Evolutionary conservation across 306 rosid genomes (phyloP).

Genomic region (Crotalaria pallida): DNA sequence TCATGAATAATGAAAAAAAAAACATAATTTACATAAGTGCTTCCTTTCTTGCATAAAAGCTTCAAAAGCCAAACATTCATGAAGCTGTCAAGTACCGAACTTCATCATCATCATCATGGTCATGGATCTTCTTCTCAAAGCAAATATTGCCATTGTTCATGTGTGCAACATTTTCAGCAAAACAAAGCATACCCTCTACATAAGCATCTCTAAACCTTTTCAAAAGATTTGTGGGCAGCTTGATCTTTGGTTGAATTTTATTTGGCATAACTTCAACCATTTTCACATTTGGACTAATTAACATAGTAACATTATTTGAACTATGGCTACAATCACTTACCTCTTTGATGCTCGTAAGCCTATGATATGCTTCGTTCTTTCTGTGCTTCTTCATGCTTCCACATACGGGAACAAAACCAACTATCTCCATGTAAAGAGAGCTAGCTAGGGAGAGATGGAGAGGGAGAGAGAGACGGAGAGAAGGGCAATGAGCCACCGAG

Average conservation of each 20-base stretch:
- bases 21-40: neutral
- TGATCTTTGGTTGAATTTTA: slow-evolving; percentile 27
- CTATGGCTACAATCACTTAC: neutral
- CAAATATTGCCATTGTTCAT: slow-evolving; percentile 34
- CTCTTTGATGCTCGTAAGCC: slow-evolving; percentile 30
- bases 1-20: neutral
- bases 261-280: slow-evolving; percentile 5
- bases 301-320: neutral
- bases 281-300: neutral
- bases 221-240: slow-evolving; percentile 13
- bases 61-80: neutral
- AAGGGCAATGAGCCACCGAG: neutral
- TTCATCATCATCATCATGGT: slow-evolving; percentile 15
- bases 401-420: slow-evolving; percentile 10
- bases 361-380: slow-evolving; percentile 31
- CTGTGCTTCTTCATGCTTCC: slow-evolving; percentile 30
- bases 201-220: slow-evolving; percentile 52
- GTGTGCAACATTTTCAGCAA: slow-evolving; percentile 44
- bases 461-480: neutral
- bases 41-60: neutral
- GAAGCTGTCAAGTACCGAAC: slow-evolving; percentile 16
- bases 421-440: slow-evolving; percentile 11
- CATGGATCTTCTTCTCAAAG: slow-evolving; percentile 22
- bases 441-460: neutral
- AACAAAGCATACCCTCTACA: slow-evolving; percentile 43